phyloP scores from a whole-genome alignment of 2,329 filamentous ascomycete genomes.

The Talaromyces atroroseus region DNA sequence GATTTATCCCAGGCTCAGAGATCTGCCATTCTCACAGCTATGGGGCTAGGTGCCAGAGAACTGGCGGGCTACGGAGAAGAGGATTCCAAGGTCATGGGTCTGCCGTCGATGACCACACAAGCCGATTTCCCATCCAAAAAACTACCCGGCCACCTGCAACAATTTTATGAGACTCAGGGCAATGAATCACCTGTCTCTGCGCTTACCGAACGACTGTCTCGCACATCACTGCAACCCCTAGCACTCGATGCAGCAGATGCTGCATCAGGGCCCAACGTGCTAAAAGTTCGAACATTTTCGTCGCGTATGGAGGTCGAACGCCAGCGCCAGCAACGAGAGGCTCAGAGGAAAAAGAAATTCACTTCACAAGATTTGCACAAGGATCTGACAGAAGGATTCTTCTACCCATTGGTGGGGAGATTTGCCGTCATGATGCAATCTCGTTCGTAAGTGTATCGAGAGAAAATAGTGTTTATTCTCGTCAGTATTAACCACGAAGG shows the following conservation, averaged over 20 bases:
- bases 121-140: slow-evolving; percentile 69
- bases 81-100: slow-evolving; percentile 37
- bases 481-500: slow-evolving; percentile 10
- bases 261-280: slow-evolving; percentile 69
- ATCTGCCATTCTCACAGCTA: slow-evolving; percentile 70
- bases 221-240: slow-evolving; percentile 71
- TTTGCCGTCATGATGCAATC: slow-evolving; percentile 61
- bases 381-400: slow-evolving; percentile 70
- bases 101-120: slow-evolving; percentile 31
- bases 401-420: slow-evolving; percentile 76
- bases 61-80: slow-evolving; percentile 68
- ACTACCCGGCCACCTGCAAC: slow-evolving; percentile 68
- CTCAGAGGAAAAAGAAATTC: slow-evolving; percentile 46
- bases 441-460: slow-evolving; percentile 39
- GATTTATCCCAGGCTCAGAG: slow-evolving; percentile 86
- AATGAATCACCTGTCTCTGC: slow-evolving; percentile 55
- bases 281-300: slow-evolving; percentile 87
- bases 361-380: slow-evolving; percentile 74
- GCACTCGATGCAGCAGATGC: slow-evolving; percentile 76
- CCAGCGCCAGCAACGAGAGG: slow-evolving; percentile 39
- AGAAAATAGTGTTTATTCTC: neutral
- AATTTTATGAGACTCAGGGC: slow-evolving; percentile 53
- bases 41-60: slow-evolving; percentile 79
- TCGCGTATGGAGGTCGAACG: slow-evolving; percentile 65
- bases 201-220: slow-evolving; percentile 63